Evolutionary conservation across 2,329 filamentous ascomycete genomes (phyloP).

Genomic region (Colletotrichum simmondsii): DNA sequence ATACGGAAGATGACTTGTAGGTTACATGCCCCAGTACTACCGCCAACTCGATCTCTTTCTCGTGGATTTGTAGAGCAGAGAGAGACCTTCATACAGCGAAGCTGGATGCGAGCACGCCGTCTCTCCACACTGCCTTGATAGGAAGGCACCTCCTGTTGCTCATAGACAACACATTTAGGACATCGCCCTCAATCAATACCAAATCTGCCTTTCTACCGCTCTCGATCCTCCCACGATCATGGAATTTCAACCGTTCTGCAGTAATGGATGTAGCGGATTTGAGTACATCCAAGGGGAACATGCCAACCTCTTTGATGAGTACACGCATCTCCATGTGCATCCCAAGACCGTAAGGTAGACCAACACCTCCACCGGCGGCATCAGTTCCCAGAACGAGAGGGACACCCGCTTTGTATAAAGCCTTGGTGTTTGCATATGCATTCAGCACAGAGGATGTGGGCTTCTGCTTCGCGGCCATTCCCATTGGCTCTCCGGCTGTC

Average conservation of each 20-base stretch:
- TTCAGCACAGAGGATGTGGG: background rate
- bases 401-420: constrained; percentile 18
- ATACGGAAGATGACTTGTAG: too few relatives aligned
- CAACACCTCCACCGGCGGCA: constrained; percentile 26
- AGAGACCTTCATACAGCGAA: background rate
- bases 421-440: background rate
- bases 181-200: constrained; percentile 32
- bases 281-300: constrained; percentile 33
- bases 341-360: constrained; percentile 29
- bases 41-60: background rate
- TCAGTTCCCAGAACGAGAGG: constrained; percentile 36
- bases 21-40: too few relatives aligned
- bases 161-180: constrained; percentile 14
- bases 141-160: constrained; percentile 7
- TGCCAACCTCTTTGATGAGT: constrained; percentile 33
- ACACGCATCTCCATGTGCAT: constrained; percentile 35
- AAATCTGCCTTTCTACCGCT: constrained; percentile 32
- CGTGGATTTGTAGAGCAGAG: too few relatives aligned
- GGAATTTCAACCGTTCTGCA: constrained; percentile 29
- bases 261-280: constrained; percentile 32
- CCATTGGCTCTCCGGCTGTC: background rate
- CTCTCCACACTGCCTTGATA: constrained; percentile 34
- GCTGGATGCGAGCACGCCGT: constrained; percentile 10
- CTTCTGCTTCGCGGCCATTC: background rate
- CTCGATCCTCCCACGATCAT: constrained; percentile 30